A percentile compares a stretch with the other conserved stretches of the same genome.
These are phyloP conservation scores for Fallopia convolvulus DNA, from an alignment of 148 eudicot genomes.

Conservation along the genomic window DNA sequence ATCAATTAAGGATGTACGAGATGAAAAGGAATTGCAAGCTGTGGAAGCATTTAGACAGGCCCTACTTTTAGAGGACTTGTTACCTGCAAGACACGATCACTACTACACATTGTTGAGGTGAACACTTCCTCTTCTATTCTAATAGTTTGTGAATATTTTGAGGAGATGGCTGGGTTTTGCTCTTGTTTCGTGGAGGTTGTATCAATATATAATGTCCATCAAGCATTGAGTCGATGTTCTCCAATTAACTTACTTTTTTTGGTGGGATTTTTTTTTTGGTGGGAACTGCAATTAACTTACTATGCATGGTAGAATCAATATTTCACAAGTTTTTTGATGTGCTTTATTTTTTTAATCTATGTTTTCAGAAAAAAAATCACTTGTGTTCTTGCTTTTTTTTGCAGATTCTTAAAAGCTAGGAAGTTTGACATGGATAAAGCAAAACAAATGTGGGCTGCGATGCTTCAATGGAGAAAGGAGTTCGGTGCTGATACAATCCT, in stretches of 20 bases:
- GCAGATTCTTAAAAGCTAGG: constrained; percentile 80
- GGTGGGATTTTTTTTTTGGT: too few relatives aligned
- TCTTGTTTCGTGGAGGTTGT: background rate
- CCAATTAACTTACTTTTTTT: too few relatives aligned
- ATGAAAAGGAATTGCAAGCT: constrained; percentile 55
- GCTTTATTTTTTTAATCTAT: background rate
- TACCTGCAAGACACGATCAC: constrained; percentile 67
- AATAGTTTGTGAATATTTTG: background rate
- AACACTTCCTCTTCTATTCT: background rate
- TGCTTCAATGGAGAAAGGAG: constrained; percentile 79
- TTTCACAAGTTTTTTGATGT: background rate
- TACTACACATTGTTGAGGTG: constrained; percentile 73
- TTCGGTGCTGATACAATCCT: constrained; percentile 68
- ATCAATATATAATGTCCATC: background rate
- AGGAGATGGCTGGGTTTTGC: background rate
- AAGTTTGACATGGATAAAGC: constrained; percentile 68
- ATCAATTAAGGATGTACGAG: constrained; percentile 47
- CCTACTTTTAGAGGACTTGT: constrained; percentile 50
- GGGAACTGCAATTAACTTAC: too few relatives aligned
- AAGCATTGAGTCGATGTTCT: background rate
- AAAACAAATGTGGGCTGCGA: constrained; percentile 77
- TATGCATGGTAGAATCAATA: background rate
- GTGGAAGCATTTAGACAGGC: constrained; percentile 65
- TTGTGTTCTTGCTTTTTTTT: background rate
- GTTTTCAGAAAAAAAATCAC: background rate